phyloP scores from a whole-genome alignment of 2,329 filamentous ascomycete genomes.

The Corinectria fuckeliana region DNA sequence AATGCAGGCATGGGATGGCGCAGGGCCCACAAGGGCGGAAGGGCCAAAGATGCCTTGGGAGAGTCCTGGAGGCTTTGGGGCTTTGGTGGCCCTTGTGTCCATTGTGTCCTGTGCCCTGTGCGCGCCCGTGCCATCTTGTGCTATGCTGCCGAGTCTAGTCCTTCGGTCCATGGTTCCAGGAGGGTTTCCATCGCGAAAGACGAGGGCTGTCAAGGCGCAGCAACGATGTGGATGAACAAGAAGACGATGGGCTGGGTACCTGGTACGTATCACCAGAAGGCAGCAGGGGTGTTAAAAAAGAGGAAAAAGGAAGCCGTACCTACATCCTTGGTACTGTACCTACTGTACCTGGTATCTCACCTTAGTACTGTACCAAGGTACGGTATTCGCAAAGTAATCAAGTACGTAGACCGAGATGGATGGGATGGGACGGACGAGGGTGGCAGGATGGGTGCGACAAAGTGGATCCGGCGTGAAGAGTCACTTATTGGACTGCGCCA shows the following conservation, averaged over 20 bases:
- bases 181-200: constrained; percentile 28
- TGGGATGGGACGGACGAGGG: neutral
- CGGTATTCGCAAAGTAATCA: neutral
- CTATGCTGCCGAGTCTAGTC: constrained; percentile 11
- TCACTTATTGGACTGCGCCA: constrained; percentile 35
- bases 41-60: constrained; percentile 39
- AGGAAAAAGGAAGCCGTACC: neutral
- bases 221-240: constrained; percentile 32
- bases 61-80: constrained; percentile 35
- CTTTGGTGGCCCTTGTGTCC: constrained; percentile 28
- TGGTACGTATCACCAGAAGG: neutral
- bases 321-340: neutral
- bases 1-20: constrained; percentile 40
- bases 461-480: constrained; percentile 37
- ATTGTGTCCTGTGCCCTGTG: constrained; percentile 22
- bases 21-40: constrained; percentile 31
- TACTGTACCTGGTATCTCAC: neutral
- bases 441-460: constrained; percentile 17
- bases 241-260: constrained; percentile 26
- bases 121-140: constrained; percentile 26
- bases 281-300: constrained; percentile 25
- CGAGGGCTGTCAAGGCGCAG: constrained; percentile 38
- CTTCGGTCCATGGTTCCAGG: constrained; percentile 10
- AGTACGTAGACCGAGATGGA: constrained; percentile 7
- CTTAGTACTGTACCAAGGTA: neutral